phyloP scores from a whole-genome alignment of 2,329 filamentous ascomycete genomes.

The Blumeriella jaapii region DNA sequence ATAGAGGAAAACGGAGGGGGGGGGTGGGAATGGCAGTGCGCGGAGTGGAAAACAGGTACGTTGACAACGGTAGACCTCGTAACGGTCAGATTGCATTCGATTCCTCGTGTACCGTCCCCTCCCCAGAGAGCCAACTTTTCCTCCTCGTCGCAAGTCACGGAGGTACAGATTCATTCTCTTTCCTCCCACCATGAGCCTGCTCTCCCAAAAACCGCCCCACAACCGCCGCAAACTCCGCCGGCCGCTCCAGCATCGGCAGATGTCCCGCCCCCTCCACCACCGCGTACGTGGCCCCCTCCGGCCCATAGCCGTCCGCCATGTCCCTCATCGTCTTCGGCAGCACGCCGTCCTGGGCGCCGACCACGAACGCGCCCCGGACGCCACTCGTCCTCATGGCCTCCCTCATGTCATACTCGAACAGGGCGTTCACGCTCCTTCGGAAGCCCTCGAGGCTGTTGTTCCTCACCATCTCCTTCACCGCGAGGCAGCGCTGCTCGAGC shows the following conservation, averaged over 20 bases:
- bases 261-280: constrained; percentile 63
- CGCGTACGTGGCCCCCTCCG: constrained; percentile 44
- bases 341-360: constrained; percentile 62
- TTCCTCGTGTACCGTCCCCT: too few species aligned
- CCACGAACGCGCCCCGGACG: constrained; percentile 57
- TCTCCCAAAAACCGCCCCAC: constrained; percentile 43
- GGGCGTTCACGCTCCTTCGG: constrained; percentile 52
- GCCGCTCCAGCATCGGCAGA: constrained; percentile 73
- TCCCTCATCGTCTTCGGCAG: constrained; percentile 71
- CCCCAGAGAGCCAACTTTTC: too few species aligned
- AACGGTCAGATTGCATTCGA: too few species aligned
- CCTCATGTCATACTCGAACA: constrained; percentile 61
- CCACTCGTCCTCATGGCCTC: constrained; percentile 40
- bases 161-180: constrained; percentile 26
- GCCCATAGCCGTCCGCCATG: constrained; percentile 49
- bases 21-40: too few species aligned
- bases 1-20: too few species aligned
- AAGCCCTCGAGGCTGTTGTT: constrained; percentile 62
- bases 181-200: background rate
- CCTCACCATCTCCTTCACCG: constrained; percentile 58
- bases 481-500: constrained; percentile 37
- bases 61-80: too few species aligned
- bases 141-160: constrained; percentile 23
- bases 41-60: too few species aligned
- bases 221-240: constrained; percentile 53